Evolutionary conservation across 1,139 yeast genomes (phyloP).

Genomic region (Scheffersomyces illinoinensis): DNA sequence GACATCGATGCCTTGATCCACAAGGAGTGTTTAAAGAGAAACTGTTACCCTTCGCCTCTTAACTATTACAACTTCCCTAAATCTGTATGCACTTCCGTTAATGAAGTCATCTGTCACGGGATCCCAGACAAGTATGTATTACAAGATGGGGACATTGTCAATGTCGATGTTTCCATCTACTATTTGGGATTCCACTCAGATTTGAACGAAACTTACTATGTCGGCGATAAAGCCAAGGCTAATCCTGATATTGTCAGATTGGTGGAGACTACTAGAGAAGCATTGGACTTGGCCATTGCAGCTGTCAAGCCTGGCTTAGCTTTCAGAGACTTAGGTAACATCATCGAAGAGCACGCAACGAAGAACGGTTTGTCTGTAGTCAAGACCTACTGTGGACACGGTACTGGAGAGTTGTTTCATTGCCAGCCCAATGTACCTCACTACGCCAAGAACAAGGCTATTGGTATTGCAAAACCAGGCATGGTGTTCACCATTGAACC

Average conservation of each 20-base stretch:
- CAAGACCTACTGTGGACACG: constrained; percentile 92
- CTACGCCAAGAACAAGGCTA: constrained; percentile 88
- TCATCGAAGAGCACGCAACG: constrained; percentile 85
- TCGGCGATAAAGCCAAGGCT: constrained; percentile 82
- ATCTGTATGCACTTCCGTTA: constrained; percentile 88
- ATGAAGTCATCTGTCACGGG: constrained; percentile 96
- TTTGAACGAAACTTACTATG: constrained; percentile 94
- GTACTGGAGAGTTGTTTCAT: constrained; percentile 85
- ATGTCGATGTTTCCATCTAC: constrained; percentile 84
- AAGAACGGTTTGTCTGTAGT: constrained; percentile 84
- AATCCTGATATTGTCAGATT: constrained; percentile 79
- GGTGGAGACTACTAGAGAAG: constrained; percentile 93
- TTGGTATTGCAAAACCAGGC: constrained; percentile 94
- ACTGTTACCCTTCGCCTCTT: constrained; percentile 92
- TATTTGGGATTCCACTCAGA: constrained; percentile 92
- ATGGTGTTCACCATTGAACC: constrained; percentile 98
- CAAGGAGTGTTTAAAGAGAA: constrained; percentile 82
- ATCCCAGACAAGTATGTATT: constrained; percentile 87
- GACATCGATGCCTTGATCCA: constrained; percentile 87
- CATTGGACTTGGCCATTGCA: constrained; percentile 79
- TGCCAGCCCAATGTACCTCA: constrained; percentile 94
- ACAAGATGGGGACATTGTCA: constrained; percentile 92
- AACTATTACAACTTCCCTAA: constrained; percentile 95
- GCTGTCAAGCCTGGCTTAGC: constrained; percentile 90
- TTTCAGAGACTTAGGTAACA: constrained; percentile 83